Evolutionary conservation across 176 grass and related monocot species (phyloP).

Genomic region (Cenchrus purpureus): DNA sequence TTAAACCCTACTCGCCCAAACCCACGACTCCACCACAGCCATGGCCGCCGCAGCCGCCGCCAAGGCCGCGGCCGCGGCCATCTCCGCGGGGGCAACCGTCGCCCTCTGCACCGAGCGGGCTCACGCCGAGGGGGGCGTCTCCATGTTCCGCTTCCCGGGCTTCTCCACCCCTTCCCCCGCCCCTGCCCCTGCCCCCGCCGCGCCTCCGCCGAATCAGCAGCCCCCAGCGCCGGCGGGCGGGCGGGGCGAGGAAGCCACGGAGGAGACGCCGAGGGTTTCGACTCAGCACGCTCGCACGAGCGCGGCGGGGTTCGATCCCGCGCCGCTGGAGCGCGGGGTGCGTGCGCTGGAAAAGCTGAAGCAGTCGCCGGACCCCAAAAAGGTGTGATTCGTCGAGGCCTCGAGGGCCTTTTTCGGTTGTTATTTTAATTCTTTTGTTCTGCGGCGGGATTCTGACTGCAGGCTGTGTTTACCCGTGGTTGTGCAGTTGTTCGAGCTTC

Average conservation of each 20-base stretch:
- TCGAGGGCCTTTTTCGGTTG: not conserved
- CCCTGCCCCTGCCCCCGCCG: constrained; percentile 10
- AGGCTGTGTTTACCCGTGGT: constrained; percentile 8
- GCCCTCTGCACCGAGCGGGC: constrained; percentile 43
- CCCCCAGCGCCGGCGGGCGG: constrained; percentile 16
- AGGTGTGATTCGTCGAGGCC: constrained; percentile 38
- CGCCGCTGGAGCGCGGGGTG: constrained; percentile 60
- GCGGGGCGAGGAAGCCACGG: constrained; percentile 7
- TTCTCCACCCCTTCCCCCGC: constrained; percentile 43
- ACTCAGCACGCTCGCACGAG: constrained; percentile 77
- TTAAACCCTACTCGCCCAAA: constrained; percentile 63
- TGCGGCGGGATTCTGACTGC: not conserved
- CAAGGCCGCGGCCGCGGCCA: constrained; percentile 50
- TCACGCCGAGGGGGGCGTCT: constrained; percentile 43
- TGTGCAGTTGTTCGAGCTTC: constrained; percentile 70
- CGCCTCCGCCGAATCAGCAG: not conserved
- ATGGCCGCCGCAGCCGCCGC: constrained; percentile 43
- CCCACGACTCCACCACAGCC: not conserved
- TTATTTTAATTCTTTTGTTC: not conserved
- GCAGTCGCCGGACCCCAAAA: constrained; percentile 49
- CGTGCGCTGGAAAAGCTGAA: constrained; percentile 51
- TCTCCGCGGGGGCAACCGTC: constrained; percentile 46
- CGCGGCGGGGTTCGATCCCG: constrained; percentile 76
- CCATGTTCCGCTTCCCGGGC: constrained; percentile 53
- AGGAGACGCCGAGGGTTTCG: constrained; percentile 55